Evolutionary conservation across 768 basidiomycete species (phyloP).

Genomic region (Rhodotorula diobovata): DNA sequence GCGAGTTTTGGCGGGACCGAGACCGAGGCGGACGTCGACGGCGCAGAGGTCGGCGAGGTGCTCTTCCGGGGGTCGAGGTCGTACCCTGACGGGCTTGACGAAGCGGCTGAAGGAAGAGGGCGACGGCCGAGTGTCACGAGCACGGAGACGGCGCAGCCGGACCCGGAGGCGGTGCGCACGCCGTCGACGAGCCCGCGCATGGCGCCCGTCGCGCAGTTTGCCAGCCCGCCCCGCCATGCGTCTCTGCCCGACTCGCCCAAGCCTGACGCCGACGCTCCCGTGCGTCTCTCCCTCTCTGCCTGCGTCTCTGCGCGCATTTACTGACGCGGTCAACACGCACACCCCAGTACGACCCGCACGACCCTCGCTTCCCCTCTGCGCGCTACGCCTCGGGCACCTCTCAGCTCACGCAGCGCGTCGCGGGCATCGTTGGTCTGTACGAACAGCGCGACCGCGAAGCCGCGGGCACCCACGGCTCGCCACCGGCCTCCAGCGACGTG

Average conservation of each 20-base stretch:
- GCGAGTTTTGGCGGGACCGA: neutral
- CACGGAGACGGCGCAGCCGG: neutral
- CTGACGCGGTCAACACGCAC: neutral
- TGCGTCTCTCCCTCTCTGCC: neutral
- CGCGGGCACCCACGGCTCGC: neutral
- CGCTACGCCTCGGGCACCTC: constrained; percentile 23
- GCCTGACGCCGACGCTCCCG: constrained; percentile 5
- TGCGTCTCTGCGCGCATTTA: neutral
- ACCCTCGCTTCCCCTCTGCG: neutral
- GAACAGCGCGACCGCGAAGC: constrained; percentile 14
- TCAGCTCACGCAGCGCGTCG: constrained; percentile 15
- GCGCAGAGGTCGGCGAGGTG: constrained; percentile 20
- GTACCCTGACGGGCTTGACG: neutral
- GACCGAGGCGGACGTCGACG: neutral
- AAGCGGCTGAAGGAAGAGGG: neutral
- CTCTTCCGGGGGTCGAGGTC: constrained; percentile 25
- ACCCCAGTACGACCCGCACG: constrained; percentile 15
- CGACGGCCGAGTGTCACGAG: neutral
- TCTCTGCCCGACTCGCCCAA: constrained; percentile 3
- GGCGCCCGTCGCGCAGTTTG: neutral
- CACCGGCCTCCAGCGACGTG: neutral
- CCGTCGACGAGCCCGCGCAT: neutral
- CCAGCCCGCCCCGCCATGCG: neutral
- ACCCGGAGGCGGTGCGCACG: neutral
- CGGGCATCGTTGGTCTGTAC: constrained; percentile 27